Evolutionary conservation across 1,284 basidiomycete species (phyloP), one percentile per base, ranked within the genome.

Genomic region (Moesziomyces antarcticus): DNA sequence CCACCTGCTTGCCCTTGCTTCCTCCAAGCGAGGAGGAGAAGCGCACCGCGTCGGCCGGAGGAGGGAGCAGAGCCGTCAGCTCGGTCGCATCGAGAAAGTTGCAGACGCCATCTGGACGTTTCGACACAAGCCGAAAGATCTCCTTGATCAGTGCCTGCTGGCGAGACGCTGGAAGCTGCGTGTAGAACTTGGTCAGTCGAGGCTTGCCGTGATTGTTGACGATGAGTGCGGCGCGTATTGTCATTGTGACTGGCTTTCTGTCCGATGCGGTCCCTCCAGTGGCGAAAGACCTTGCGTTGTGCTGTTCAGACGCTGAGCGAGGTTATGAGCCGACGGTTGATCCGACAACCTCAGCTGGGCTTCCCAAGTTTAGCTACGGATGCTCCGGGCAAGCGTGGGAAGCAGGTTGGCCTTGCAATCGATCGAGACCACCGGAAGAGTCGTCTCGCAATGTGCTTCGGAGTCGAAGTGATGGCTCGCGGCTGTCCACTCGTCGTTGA

Each of bases 111-210:
- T 81, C 77, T 24, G 80, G 77, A 13, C 82, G 71, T 25, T 72
- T 73, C 10, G 79, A 80, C 33, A 83, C 81, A 5, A 83, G 75
- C 10, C 74, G 69, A 55, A 75, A 83, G 55, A 82, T 83, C 37
- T 73, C 70, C 27, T 74, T 73, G 58, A 83, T 78, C 18, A 82
- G 64, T 3, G 77, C 75, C 54, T 83, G 82, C 33, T 83, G 81
- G 5, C 73, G 61, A 1, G 80, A 76, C 2, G 76, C 67, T 6
- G 82, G 62, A 6, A 83, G 66, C 41, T 75, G 77, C 3, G 83
- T 79, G 87, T 97, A 99, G 89, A 97, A 99, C 86, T 97, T 98
- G 76, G 93, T 92, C 60, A 99, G 87, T 49, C 97, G 91, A 13
- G 97, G 90, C 69, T 96, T 91, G 89, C 89, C 50, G 90, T 94